Conservation (phyloP, 192 early-diverging fungal genomes). For the Coemansia sp. region DNA sequence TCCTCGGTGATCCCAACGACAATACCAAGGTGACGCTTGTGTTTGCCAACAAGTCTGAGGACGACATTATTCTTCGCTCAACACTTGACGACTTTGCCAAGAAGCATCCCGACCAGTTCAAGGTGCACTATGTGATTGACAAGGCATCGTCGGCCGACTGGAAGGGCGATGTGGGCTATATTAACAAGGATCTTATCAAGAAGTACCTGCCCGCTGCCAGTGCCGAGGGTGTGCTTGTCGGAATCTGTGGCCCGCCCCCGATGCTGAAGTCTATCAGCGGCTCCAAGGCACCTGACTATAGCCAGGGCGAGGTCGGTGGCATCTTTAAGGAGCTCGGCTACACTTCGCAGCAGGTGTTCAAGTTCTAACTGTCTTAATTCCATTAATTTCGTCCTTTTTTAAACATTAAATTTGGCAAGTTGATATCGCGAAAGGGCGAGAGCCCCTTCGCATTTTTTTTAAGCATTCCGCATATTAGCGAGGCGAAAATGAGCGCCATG, state of each 20-base stretch:
- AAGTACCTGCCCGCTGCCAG: slow-evolving; percentile 62
- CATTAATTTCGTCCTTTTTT: background rate
- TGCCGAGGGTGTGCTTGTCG: slow-evolving; percentile 55
- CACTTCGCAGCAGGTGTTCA: slow-evolving; percentile 71
- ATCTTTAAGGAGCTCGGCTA: slow-evolving; percentile 80
- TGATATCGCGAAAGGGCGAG: no score
- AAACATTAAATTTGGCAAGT: background rate
- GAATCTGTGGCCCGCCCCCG: slow-evolving; percentile 66
- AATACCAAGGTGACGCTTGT: slow-evolving; percentile 71
- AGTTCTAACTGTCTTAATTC: slow-evolving; percentile 55
- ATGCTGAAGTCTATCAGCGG: slow-evolving; percentile 76
- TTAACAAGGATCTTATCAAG: slow-evolving; percentile 69
- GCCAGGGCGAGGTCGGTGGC: slow-evolving; percentile 81
- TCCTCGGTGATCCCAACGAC: slow-evolving; percentile 63
- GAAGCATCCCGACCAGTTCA: slow-evolving; percentile 62
- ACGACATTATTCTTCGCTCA: slow-evolving; percentile 72
- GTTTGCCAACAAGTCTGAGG: slow-evolving; percentile 72
- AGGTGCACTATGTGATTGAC: slow-evolving; percentile 64
- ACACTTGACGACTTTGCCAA: slow-evolving; percentile 61
- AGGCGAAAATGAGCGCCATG: background rate
- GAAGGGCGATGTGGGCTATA: slow-evolving; percentile 71
- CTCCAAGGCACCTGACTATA: slow-evolving; percentile 73
- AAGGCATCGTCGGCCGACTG: slow-evolving; percentile 60
- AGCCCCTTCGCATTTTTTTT: no score
- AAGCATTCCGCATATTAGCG: no score